Evolutionary conservation across 1,284 basidiomycete species (phyloP), one percentile per base, ranked within the genome.

Genomic region (Exobasidium rhododendri): DNA sequence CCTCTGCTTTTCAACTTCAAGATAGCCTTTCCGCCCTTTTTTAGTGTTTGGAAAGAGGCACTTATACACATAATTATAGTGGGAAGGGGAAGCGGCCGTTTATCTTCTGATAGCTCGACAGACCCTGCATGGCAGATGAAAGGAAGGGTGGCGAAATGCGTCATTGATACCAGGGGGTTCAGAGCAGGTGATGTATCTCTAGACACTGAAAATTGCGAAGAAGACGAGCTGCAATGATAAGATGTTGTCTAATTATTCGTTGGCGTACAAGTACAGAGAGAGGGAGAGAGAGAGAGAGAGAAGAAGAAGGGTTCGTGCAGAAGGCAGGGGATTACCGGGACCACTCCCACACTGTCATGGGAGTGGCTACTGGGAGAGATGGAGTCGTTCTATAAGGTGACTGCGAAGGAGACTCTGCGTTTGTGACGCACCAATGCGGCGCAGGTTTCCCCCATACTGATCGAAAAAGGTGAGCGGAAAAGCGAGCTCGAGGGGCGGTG

Each of bases 391-490:
- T 7, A 40, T 10, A 40, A 17, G 35, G 17, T 10, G 35, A 40
- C 35, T 40, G 35, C 35, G 17, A 40, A 40, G 35, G 35, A 40
- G 35, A n/a, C n/a, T 40, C 35, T 7, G 7, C 10, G 17, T 40
- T 17, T 40, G 35, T 40, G 17, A 10, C 17, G 35, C 35, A 10
- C 35, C 35, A 40, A 17, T 40, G 35, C 17, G 35, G 35, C 7
- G 35, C 17, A 17, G 35, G 35, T 10, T 7, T 10, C 35, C 35
- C 35, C 35, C 35, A 40, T 10, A 40, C 17, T 10, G 35, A 40
- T 17, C 17, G 44, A 28, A 43, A 20, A n/a, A 57, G 35, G 4
- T 44, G 50, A 57, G 56, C 56, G 22, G 45, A 58, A 29, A 35
- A 57, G 29, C 28, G 31, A 58, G 44, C 35, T 5, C 47, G 47